phyloP scores from a whole-genome alignment of 305 asterid species.

The Solanum hybrid region DNA sequence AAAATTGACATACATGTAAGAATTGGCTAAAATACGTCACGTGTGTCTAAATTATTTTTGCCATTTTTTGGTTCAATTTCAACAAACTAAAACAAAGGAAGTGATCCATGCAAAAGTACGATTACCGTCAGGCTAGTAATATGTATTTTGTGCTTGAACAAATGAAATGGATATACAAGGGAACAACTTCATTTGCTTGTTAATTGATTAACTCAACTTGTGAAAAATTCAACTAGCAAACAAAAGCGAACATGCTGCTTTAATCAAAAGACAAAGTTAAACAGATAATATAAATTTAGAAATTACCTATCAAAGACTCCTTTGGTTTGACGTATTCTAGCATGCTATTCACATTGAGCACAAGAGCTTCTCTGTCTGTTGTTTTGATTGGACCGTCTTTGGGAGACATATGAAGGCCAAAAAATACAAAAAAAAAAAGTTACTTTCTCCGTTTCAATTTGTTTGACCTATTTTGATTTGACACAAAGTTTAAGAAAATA shows the following conservation, averaged over 20 bases:
- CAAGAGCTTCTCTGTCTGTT: neutral
- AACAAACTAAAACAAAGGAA: neutral
- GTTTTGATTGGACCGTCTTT: neutral
- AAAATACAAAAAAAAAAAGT: no score
- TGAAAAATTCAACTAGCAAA: neutral
- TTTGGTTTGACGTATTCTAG: neutral
- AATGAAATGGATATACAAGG: neutral
- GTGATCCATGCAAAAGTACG: neutral
- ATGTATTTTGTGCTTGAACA: neutral
- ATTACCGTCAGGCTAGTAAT: neutral
- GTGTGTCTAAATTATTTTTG: neutral
- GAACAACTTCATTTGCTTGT: neutral
- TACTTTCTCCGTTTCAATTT: no score
- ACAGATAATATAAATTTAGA: neutral
- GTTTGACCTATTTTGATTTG: no score
- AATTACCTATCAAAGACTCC: neutral
- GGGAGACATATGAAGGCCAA: neutral
- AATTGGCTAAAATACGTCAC: neutral
- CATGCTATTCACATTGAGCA: neutral
- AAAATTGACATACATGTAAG: neutral
- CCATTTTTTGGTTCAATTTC: neutral
- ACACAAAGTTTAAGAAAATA: no score
- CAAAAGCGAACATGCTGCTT: neutral
- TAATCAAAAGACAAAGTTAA: neutral
- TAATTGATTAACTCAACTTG: neutral